These are phyloP conservation scores for Jimgerdemannia lactiflua DNA, from an alignment of 192 early-diverging fungal genomes.

Conservation along the genomic window DNA sequence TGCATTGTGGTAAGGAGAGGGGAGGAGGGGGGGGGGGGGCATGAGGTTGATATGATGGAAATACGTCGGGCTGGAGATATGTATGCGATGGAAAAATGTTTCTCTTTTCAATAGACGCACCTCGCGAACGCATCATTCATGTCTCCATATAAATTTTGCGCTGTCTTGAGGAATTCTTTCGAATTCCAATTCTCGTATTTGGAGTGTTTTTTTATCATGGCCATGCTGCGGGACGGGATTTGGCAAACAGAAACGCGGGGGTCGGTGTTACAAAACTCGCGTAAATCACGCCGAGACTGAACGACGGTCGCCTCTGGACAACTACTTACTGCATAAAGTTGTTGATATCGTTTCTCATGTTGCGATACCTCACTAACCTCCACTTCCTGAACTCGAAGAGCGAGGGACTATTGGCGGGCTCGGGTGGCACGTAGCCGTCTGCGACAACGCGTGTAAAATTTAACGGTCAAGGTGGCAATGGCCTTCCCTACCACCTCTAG, in stretches of 20 bases:
- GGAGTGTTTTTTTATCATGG: constrained; percentile 47
- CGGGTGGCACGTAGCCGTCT: constrained; percentile 52
- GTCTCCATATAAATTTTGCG: constrained; percentile 56
- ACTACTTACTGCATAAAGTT: constrained; percentile 38
- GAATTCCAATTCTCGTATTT: constrained; percentile 57
- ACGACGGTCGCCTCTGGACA: neutral
- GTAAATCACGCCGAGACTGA: too few species aligned
- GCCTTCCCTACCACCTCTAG: too few species aligned
- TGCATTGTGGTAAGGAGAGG: too few species aligned
- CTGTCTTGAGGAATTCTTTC: constrained; percentile 49
- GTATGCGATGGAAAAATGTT: too few species aligned
- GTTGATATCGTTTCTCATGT: constrained; percentile 44
- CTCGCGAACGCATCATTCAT: constrained; percentile 71
- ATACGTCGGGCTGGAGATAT: too few species aligned
- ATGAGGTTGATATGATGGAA: too few species aligned
- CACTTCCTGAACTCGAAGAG: constrained; percentile 46
- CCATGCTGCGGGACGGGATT: constrained; percentile 28
- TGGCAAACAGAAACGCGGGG: neutral
- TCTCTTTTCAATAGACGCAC: constrained; percentile 6
- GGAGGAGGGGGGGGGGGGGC: too few species aligned
- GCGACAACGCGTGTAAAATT: neutral
- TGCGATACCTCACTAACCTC: constrained; percentile 45
- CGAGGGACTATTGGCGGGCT: constrained; percentile 40
- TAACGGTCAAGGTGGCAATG: neutral
- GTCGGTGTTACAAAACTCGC: too few species aligned